Evolutionary conservation across 495 filamentous ascomycete genomes (phyloP).

Genomic region (Penicillium antarcticum): DNA sequence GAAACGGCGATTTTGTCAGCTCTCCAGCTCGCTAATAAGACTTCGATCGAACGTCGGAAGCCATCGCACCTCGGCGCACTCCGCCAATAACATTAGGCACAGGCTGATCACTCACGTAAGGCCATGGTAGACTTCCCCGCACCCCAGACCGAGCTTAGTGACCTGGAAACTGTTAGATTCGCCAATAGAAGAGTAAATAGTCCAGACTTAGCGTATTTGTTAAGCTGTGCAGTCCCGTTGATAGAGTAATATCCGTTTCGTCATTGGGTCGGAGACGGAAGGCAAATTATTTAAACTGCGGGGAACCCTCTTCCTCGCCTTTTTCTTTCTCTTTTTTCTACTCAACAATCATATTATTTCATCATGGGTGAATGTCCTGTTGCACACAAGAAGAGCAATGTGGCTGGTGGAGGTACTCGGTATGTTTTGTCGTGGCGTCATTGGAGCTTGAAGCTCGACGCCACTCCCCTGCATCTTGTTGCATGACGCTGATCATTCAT

Average conservation of each 20-base stretch:
- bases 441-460: too few species aligned
- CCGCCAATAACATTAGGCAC: neutral
- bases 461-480: neutral
- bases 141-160: neutral
- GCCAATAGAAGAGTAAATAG: neutral
- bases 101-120: neutral
- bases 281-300: constrained; percentile 5
- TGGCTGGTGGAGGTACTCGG: constrained; percentile 58
- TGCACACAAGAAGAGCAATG: constrained; percentile 41
- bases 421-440: neutral
- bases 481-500: neutral
- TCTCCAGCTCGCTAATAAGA: too few species aligned
- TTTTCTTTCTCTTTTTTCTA: neutral
- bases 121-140: neutral
- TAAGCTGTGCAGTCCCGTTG: neutral
- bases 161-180: neutral
- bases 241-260: neutral
- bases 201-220: neutral
- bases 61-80: constrained; percentile 1
- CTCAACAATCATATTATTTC: neutral
- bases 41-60: neutral
- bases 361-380: constrained; percentile 50
- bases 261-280: neutral
- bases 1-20: constrained; percentile 7
- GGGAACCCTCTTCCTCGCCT: neutral